Evolutionary conservation across 1,284 basidiomycete genomes (phyloP).

Genomic region (Cutaneotrichosporon daszewskae): DNA sequence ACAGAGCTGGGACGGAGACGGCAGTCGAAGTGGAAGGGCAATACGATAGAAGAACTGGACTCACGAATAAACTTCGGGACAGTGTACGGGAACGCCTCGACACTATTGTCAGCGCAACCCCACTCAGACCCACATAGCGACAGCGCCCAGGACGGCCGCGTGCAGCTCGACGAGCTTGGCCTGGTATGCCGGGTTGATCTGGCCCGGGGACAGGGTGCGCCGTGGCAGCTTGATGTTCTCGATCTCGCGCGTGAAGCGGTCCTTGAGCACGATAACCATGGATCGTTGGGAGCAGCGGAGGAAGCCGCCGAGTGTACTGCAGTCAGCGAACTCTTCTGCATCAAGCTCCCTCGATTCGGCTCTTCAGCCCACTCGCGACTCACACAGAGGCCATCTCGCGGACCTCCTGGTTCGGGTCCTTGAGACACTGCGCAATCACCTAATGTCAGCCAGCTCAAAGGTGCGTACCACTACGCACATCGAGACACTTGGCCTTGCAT

Average conservation of each 20-base stretch:
- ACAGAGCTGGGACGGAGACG: too few relatives aligned
- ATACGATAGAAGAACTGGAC: too few relatives aligned
- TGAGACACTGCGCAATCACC: conserved; percentile 56
- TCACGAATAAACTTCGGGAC: conserved; percentile 60
- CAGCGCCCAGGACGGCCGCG: conserved; percentile 76
- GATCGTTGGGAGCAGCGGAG: conserved; percentile 88
- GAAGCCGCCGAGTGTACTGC: conserved; percentile 82
- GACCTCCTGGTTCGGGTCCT: conserved; percentile 89
- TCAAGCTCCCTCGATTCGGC: too few relatives aligned
- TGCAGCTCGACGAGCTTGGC: conserved; percentile 71
- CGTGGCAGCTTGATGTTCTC: conserved; percentile 62
- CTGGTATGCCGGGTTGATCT: conserved; percentile 60
- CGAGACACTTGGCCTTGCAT: conserved; percentile 65
- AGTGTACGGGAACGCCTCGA: conserved; percentile 58
- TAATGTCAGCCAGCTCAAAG: too few relatives aligned
- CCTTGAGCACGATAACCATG: conserved; percentile 80
- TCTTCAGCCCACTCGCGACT: too few relatives aligned
- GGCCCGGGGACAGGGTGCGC: conserved; percentile 55
- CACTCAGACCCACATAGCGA: too few relatives aligned
- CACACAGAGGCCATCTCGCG: conserved; percentile 87
- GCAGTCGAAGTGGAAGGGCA: too few relatives aligned
- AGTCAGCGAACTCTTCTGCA: too few relatives aligned
- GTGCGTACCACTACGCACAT: too few relatives aligned
- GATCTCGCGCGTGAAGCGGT: conserved; percentile 67
- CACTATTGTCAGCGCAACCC: conserved; percentile 26